Evolutionary conservation across 257 asterid genomes (phyloP), one percentile per base, ranked within the genome.

Genomic region (Scutellaria minor): DNA sequence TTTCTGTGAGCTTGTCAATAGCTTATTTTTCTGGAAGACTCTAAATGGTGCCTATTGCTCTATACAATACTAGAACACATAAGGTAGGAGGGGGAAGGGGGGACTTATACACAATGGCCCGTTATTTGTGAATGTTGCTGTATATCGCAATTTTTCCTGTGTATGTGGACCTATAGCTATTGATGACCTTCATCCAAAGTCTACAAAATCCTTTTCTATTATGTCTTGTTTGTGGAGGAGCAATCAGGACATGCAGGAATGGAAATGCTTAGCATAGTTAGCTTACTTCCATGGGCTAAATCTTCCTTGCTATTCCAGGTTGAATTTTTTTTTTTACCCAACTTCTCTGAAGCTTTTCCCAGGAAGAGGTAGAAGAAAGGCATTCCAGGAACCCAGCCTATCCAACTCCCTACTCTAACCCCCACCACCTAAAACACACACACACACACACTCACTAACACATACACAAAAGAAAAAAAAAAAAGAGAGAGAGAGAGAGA

Each of bases 151-250:
- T 7, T 15, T 24, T 63, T 12, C 56, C 51, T 6, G 18, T 56
- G 22, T 24, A 53, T 27, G 13, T n/a, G 58, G 39, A 60, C 55
- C 74, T 57, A 13, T 53, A 24, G n/a, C 40, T 15, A 9, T 15
- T 47, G 63, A 14, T 40, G 27, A 22, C 51, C 31, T 41, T 66
- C n/a, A 5, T 44, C 35, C 0, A 8, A 40, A 40, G 55, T 40
- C 58, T 48, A 54, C 46, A 46, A 50, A 41, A 37, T 31, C 50
- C 15, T 37, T 61, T 71, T 35, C 31, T 35, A 41, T 63, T 45
- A 31, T 42, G 52, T 13, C 56, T 13, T 42, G 18, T 71, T 76
- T 24, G 55, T 51, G 18, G 47, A 51, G 79, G 55, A 37, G 72
- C 60, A 57, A 64, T 56, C 22, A n/a, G 12, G 69, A 20, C 39